Evolutionary conservation across 352 stramenopile genomes (phyloP).

Genomic region (Globisporangium apiculatum): DNA sequence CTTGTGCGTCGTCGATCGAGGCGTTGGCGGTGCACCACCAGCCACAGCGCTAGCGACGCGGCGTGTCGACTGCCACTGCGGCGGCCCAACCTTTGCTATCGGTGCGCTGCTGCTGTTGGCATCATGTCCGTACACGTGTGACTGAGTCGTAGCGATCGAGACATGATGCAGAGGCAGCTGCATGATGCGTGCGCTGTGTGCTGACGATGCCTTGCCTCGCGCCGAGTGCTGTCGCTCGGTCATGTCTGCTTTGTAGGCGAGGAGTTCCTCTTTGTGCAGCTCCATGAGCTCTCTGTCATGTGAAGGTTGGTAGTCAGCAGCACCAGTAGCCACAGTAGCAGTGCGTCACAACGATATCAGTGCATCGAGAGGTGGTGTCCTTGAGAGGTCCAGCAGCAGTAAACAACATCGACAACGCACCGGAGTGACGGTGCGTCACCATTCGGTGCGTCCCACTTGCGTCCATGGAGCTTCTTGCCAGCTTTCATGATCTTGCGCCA

Average conservation of each 20-base stretch:
- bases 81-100: conserved; percentile 17
- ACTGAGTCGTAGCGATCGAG: background rate
- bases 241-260: conserved; percentile 42
- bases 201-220: background rate
- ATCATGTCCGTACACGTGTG: too few species aligned
- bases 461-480: conserved; percentile 50
- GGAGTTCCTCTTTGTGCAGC: conserved; percentile 62
- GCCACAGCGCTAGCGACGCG: conserved; percentile 20
- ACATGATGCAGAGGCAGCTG: conserved; percentile 16
- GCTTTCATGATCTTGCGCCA: conserved; percentile 63
- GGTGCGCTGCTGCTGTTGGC: background rate
- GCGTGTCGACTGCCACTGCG: conserved; percentile 61
- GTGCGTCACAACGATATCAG: background rate
- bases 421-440: conserved; percentile 35
- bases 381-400: background rate
- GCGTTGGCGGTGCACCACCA: background rate
- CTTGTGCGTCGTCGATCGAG: background rate
- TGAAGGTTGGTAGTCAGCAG: background rate
- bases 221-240: conserved; percentile 3
- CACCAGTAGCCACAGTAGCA: background rate
- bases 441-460: conserved; percentile 39
- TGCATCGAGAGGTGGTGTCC: background rate
- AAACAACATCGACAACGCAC: conserved; percentile 10
- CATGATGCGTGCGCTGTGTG: conserved; percentile 6
- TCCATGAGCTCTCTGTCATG: conserved; percentile 51